phyloP scores from a whole-genome alignment of 768 basidiomycete genomes.

The Lactarius quietus region DNA sequence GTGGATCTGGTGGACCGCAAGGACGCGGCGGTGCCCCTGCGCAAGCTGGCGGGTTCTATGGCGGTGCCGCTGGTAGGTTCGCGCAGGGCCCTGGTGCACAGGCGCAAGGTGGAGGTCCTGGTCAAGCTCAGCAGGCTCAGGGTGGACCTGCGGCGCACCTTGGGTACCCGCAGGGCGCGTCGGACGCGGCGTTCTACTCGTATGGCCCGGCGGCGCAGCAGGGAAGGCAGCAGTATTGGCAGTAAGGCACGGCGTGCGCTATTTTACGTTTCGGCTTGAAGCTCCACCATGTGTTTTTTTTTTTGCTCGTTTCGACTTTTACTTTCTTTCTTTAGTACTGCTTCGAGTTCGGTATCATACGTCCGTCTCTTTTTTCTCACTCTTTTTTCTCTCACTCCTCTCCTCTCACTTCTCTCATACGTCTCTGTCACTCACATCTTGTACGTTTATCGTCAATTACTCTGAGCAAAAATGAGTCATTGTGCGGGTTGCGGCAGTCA shows the following conservation, averaged over 20 bases:
- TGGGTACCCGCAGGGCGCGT: conserved; percentile 61
- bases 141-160: conserved; percentile 52
- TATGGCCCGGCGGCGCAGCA: conserved; percentile 41
- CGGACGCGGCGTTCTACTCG: conserved; percentile 61
- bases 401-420: conserved; percentile 24
- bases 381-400: conserved; percentile 20
- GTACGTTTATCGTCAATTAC: conserved; percentile 29
- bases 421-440: conserved; percentile 28
- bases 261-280: conserved; percentile 12
- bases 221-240: conserved; percentile 51
- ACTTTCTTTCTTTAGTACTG: no score
- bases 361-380: conserved; percentile 21
- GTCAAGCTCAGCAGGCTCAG: conserved; percentile 38
- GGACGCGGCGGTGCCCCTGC: conserved; percentile 45
- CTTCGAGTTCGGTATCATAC: conserved; percentile 28
- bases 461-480: conserved; percentile 22
- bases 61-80: conserved; percentile 39
- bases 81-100: conserved; percentile 34
- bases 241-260: conserved; percentile 25
- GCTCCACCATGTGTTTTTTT: conserved; percentile 22
- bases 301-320: conserved; percentile 25
- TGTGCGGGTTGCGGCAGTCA: conserved; percentile 18
- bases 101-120: conserved; percentile 49
- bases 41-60: conserved; percentile 46
- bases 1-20: conserved; percentile 39